Evolutionary conservation across 768 basidiomycete genomes (phyloP).

Genomic region (Russula emetica): DNA sequence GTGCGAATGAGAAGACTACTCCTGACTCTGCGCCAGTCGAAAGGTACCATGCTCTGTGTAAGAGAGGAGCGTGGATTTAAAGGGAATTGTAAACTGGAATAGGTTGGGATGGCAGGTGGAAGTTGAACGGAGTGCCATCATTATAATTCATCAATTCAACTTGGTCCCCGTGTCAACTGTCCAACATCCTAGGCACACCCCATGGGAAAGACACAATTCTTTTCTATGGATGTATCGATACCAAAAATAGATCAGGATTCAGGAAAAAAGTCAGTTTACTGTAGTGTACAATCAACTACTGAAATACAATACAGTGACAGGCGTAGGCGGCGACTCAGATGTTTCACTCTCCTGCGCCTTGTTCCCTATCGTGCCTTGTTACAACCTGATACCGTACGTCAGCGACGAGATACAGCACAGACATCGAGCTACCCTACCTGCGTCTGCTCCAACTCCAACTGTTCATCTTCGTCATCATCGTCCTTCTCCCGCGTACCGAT

Average conservation of each 20-base stretch:
- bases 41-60: neutral
- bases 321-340: neutral
- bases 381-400: neutral
- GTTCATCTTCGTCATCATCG: conserved; percentile 63
- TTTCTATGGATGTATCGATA: no score
- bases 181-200: no score
- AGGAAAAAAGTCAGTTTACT: no score
- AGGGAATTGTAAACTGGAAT: neutral
- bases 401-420: neutral
- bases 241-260: no score
- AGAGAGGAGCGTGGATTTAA: neutral
- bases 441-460: conserved; percentile 64
- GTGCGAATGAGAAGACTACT: neutral
- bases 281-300: no score
- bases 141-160: neutral
- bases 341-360: conserved; percentile 9
- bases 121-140: neutral
- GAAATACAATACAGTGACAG: no score
- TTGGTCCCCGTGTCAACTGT: no score
- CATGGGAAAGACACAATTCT: no score
- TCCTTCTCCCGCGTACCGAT: conserved; percentile 40
- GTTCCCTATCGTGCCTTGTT: neutral
- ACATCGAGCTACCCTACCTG: conserved; percentile 41
- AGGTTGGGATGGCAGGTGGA: neutral
- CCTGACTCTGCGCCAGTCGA: neutral